Base-by-base conservation (phyloP, 2,329 filamentous ascomycete species). In the Alternaria arbusti region DNA sequence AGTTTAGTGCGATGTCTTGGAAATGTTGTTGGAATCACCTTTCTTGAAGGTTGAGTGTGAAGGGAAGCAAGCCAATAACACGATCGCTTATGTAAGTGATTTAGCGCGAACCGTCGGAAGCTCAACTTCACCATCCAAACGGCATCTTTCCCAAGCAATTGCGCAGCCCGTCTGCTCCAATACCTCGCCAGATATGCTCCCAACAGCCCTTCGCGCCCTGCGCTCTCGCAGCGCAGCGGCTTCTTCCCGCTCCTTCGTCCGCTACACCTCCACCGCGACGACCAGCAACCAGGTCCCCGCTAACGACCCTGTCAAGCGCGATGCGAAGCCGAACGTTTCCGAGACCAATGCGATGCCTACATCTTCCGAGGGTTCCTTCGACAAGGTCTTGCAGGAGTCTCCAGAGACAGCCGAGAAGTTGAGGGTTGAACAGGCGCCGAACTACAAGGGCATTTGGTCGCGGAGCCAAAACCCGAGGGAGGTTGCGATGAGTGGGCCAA, bases 401-500 rank as follows among this genome's bases (percentile, higher is more conserved):
- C 81, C 84, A 6, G 83, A 84, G 65, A 66, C 72, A 28, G 87
- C 81, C 20, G 88, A 90, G 81, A 79, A 84, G 64, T 82, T 84
- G 74, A 84, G 88, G 67, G 82, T 86, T 60, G 82, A 85, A 80
- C 96, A 99, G 85, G 93, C 95, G 30, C 96, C 96, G 22, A 99
- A 99, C 85, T 89, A 94, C 67, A 83, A 85, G 63, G 88, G 83
- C 6, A 87, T 93, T 64, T 99, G 96, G 96, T 93, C 93, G 65
- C 84, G 88, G 77, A 97, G 89, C 83, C 96, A 99, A 86, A 88
- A 89, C 81, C 89, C 93, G 43, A 87, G 95, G 74, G 87, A 88
- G 57, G 82, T 89, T 81, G 96, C 94, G 57, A 99, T 99, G 95
- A 89, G 89, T 45, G 96, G 96, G 45, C 96, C 96, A 69, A 87